Evolutionary conservation across 768 basidiomycete genomes (phyloP).

Genomic region (Termitomyces sp.): DNA sequence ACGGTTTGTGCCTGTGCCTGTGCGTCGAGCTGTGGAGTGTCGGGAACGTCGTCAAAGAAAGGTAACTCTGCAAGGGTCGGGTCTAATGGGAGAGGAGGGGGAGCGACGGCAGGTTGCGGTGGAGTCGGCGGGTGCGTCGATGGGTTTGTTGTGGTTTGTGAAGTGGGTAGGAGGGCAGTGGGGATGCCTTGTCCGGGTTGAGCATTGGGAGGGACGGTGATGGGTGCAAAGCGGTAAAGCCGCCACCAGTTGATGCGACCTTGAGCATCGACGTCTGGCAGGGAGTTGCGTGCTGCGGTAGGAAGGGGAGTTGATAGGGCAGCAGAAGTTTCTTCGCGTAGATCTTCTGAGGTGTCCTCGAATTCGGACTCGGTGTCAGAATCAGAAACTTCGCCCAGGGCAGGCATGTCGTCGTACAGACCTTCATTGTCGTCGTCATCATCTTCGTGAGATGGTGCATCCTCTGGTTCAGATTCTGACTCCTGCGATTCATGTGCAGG

Average conservation of each 20-base stretch:
- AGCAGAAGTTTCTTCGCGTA: constrained; percentile 12
- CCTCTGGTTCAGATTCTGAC: not conserved
- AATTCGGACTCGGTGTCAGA: constrained; percentile 35
- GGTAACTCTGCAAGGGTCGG: constrained; percentile 16
- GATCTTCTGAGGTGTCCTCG: constrained; percentile 27
- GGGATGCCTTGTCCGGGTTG: constrained; percentile 7
- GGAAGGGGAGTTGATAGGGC: not conserved
- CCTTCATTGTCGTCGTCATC: constrained; percentile 7
- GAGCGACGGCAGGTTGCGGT: not conserved
- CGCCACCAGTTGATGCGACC: constrained; percentile 78
- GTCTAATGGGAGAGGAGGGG: constrained; percentile 6
- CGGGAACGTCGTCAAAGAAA: constrained; percentile 10
- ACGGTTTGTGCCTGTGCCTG: constrained; percentile 35
- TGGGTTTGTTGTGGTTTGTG: constrained; percentile 12
- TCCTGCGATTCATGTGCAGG: not conserved
- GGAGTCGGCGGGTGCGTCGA: constrained; percentile 13
- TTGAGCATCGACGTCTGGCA: constrained; percentile 18
- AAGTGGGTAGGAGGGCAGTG: constrained; percentile 14
- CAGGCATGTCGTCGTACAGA: constrained; percentile 24
- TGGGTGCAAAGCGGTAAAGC: constrained; percentile 76
- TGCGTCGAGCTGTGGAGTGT: not conserved
- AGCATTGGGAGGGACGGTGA: constrained; percentile 31
- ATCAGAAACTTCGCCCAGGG: constrained; percentile 25
- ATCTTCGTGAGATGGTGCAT: not conserved
- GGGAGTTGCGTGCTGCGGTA: not conserved